These are phyloP conservation scores for Russula sp. DNA, from an alignment of 768 basidiomycete species.

Conservation along the genomic window DNA sequence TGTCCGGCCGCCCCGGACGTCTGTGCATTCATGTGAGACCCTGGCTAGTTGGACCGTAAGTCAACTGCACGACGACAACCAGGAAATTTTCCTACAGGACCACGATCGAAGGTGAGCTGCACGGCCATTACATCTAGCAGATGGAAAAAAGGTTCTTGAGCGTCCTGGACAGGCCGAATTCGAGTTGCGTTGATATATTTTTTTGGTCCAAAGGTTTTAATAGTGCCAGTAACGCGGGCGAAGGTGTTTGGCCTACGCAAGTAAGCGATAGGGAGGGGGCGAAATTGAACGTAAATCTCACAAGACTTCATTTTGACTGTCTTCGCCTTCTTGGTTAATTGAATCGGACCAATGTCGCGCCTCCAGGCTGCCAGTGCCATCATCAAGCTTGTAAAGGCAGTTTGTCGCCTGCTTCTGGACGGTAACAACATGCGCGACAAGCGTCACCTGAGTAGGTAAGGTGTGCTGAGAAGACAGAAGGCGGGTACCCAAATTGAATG, in stretches of 20 bases:
- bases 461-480: not conserved
- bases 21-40: slow-evolving; percentile 18
- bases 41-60: slow-evolving; percentile 20
- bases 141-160: slow-evolving; percentile 79
- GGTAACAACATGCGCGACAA: slow-evolving; percentile 67
- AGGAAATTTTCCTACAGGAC: slow-evolving; percentile 42
- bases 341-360: slow-evolving; percentile 80
- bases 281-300: slow-evolving; percentile 24
- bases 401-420: slow-evolving; percentile 73
- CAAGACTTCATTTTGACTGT: slow-evolving; percentile 42
- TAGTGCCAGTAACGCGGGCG: slow-evolving; percentile 70
- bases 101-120: slow-evolving; percentile 56
- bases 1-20: not conserved
- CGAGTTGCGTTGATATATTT: slow-evolving; percentile 74
- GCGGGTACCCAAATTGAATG: not conserved
- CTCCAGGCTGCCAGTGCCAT: slow-evolving; percentile 76
- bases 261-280: not conserved
- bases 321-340: slow-evolving; percentile 46
- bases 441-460: slow-evolving; percentile 44
- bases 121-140: slow-evolving; percentile 66
- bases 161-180: slow-evolving; percentile 60
- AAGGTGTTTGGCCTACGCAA: slow-evolving; percentile 59
- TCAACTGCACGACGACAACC: not conserved
- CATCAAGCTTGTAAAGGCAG: slow-evolving; percentile 70
- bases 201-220: slow-evolving; percentile 79